These are phyloP conservation scores for Fusarium pseudocircinatum DNA, from an alignment of 2,329 filamentous ascomycete species.

Conservation along the genomic window DNA sequence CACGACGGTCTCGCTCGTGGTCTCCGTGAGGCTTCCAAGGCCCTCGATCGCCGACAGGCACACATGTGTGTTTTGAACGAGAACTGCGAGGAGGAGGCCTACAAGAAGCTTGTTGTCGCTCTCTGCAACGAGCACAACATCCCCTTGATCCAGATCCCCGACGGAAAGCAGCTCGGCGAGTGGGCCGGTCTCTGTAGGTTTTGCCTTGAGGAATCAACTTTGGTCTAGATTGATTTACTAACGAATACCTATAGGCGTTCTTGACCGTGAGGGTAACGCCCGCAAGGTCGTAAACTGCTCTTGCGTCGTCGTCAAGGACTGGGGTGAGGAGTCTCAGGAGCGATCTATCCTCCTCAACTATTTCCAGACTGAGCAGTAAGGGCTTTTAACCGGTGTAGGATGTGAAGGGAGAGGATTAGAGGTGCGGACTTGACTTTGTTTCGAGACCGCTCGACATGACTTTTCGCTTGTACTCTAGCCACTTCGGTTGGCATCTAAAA, in stretches of 20 bases:
- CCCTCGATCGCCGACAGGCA: slow-evolving; percentile 96
- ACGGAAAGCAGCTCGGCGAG: slow-evolving; percentile 99
- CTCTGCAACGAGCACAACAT: slow-evolving; percentile 99
- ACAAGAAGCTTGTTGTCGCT: slow-evolving; percentile 99
- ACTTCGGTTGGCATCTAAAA: slow-evolving; percentile 59
- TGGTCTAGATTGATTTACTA: slow-evolving; percentile 41
- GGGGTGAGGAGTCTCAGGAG: slow-evolving; percentile 99
- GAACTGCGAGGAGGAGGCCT: slow-evolving; percentile 99
- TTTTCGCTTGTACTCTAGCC: slow-evolving; percentile 58
- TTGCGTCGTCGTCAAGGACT: slow-evolving; percentile 99
- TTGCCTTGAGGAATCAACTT: background rate
- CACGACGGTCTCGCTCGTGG: slow-evolving; percentile 99
- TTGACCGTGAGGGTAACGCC: slow-evolving; percentile 99
- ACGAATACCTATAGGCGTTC: slow-evolving; percentile 73
- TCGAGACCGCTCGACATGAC: slow-evolving; percentile 49
- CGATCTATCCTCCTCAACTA: slow-evolving; percentile 99
- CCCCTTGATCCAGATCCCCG: slow-evolving; percentile 98
- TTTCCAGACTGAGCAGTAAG: slow-evolving; percentile 91
- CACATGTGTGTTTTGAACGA: slow-evolving; percentile 99
- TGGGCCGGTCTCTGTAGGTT: slow-evolving; percentile 99
- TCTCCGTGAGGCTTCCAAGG: slow-evolving; percentile 98
- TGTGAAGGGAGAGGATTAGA: slow-evolving; percentile 54
- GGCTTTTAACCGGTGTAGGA: slow-evolving; percentile 45
- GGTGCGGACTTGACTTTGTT: slow-evolving; percentile 47
- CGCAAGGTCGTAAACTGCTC: slow-evolving; percentile 99